A percentile compares a stretch with the other conserved stretches of the same genome.
phyloP scores from a whole-genome alignment of 2,329 filamentous ascomycete genomes.

The Helotiales sp. region DNA sequence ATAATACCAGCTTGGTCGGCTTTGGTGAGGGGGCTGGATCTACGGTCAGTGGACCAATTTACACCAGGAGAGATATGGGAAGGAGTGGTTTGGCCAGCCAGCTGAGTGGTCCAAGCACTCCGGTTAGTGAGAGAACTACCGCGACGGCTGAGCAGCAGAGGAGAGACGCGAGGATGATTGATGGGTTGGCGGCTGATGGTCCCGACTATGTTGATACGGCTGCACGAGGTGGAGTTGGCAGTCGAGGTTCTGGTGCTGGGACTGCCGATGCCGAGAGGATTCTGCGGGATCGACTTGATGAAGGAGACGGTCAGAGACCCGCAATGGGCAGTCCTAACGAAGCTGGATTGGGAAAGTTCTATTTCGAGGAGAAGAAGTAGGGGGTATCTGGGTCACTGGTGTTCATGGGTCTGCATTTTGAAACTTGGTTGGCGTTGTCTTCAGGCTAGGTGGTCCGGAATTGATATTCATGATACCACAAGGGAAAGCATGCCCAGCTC shows the following conservation, averaged over 20 bases:
- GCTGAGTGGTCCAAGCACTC: constrained; percentile 23
- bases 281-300: constrained; percentile 58
- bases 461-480: constrained; percentile 1
- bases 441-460: background rate
- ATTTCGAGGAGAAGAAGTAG: constrained; percentile 54
- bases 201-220: constrained; percentile 60
- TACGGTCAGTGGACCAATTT: constrained; percentile 77
- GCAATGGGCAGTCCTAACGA: constrained; percentile 46
- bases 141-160: constrained; percentile 47
- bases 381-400: background rate
- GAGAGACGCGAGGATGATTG: constrained; percentile 63
- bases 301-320: constrained; percentile 42
- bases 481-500: background rate
- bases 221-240: constrained; percentile 32
- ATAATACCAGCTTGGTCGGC: constrained; percentile 84
- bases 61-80: constrained; percentile 49
- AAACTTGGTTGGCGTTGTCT: background rate
- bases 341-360: constrained; percentile 55
- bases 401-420: background rate
- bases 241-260: constrained; percentile 39
- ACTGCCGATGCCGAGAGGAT: constrained; percentile 61
- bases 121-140: constrained; percentile 22
- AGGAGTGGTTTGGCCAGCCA: constrained; percentile 29
- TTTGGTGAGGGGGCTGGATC: constrained; percentile 91
- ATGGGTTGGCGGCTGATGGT: constrained; percentile 63